A percentile compares a stretch with the other conserved stretches of the same genome.
Conservation (phyloP, 2,329 filamentous ascomycete genomes). For the Penicillium sumatraense region DNA sequence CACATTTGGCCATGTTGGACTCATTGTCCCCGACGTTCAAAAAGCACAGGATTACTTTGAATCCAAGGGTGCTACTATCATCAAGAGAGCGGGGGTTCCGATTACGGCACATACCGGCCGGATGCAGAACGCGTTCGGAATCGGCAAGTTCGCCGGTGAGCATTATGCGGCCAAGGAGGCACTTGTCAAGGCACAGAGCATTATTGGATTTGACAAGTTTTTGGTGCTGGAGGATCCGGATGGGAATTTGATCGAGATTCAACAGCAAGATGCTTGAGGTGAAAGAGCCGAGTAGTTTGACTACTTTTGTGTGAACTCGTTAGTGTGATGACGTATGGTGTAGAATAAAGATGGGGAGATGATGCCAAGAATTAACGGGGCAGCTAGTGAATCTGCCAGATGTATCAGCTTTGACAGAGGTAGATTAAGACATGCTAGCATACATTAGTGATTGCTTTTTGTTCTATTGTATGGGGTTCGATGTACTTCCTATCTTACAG, state of each 20-base stretch:
- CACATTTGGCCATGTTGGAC: slow-evolving; percentile 42
- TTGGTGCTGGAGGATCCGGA: slow-evolving; percentile 12
- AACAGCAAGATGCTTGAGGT: slow-evolving; percentile 5
- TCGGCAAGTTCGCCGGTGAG: slow-evolving; percentile 8
- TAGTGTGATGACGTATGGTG: background rate
- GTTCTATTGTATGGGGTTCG: too few relatives aligned
- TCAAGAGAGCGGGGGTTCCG: slow-evolving; percentile 5
- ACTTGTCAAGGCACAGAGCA: slow-evolving; percentile 5
- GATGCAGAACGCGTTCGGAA: slow-evolving; percentile 11
- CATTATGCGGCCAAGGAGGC: slow-evolving; percentile 13
- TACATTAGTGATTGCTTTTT: too few relatives aligned
- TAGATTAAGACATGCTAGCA: too few relatives aligned
- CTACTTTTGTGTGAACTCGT: background rate
- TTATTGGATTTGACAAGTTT: slow-evolving; percentile 13
- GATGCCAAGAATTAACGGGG: background rate
- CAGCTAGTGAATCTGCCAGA: background rate
- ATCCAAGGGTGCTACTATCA: background rate
- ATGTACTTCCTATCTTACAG: too few relatives aligned
- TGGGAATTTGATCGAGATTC: slow-evolving; percentile 12
- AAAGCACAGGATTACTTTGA: slow-evolving; percentile 28
- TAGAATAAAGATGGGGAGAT: background rate
- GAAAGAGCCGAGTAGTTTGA: background rate
- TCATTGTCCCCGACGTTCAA: slow-evolving; percentile 40
- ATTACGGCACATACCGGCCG: slow-evolving; percentile 4
- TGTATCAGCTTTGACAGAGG: background rate